Evolutionary conservation across 805 yeast genomes (phyloP).

Genomic region (Yamadazyma philogaea): DNA sequence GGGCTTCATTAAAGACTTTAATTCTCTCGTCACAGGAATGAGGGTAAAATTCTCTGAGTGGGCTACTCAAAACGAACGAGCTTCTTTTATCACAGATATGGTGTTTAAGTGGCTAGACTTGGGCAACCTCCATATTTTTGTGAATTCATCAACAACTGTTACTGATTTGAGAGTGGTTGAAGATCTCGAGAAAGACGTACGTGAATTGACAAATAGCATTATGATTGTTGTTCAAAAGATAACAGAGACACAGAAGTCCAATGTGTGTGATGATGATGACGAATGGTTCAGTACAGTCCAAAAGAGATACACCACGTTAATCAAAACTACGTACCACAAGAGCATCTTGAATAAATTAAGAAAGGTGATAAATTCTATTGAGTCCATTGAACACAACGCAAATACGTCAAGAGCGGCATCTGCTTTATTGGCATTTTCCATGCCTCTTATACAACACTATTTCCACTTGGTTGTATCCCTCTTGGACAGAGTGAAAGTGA

Average conservation of each 20-base stretch:
- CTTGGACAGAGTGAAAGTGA: conserved; percentile 40
- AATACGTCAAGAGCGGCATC: conserved; percentile 37
- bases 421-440: conserved; percentile 52
- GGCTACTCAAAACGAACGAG: conserved; percentile 26
- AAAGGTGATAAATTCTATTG: conserved; percentile 32
- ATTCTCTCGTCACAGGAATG: conserved; percentile 22
- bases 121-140: conserved; percentile 16
- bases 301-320: conserved; percentile 37
- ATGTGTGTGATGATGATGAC: conserved; percentile 47
- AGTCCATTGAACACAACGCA: conserved; percentile 34
- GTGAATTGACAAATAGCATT: conserved; percentile 54
- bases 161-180: conserved; percentile 21
- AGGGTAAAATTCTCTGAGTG: conserved; percentile 28
- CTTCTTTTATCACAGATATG: conserved; percentile 48
- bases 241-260: conserved; percentile 33
- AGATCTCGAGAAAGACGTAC: conserved; percentile 45
- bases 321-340: conserved; percentile 42
- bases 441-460: conserved; percentile 66
- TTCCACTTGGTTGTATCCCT: conserved; percentile 44
- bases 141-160: conserved; percentile 26
- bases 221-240: conserved; percentile 67
- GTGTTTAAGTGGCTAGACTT: conserved; percentile 45
- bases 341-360: conserved; percentile 35
- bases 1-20: conserved; percentile 20
- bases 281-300: conserved; percentile 63